phyloP scores from a whole-genome alignment of 176 grass and related monocot genomes.

The Aegilops tauschii region DNA sequence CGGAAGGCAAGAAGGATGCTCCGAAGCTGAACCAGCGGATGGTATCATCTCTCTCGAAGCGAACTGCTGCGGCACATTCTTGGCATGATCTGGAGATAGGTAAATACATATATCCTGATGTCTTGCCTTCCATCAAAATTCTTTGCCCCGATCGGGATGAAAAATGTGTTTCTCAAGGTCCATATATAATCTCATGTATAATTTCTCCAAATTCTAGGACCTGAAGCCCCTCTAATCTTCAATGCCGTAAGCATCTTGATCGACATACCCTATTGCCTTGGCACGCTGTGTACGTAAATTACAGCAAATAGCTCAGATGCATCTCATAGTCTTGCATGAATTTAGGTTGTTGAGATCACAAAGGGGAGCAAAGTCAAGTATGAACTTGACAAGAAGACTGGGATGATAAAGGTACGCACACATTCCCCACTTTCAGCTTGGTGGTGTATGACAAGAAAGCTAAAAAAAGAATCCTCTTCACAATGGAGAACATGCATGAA shows the following conservation, averaged over 20 bases:
- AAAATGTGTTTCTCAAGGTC: neutral
- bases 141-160: neutral
- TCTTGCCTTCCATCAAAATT: neutral
- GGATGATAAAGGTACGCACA: slow-evolving; percentile 40
- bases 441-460: neutral
- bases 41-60: slow-evolving; percentile 67
- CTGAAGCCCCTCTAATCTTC: slow-evolving; percentile 72
- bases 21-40: slow-evolving; percentile 72
- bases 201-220: slow-evolving; percentile 33
- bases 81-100: slow-evolving; percentile 97
- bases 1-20: slow-evolving; percentile 3
- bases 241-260: slow-evolving; percentile 68
- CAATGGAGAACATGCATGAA: neutral
- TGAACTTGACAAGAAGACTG: slow-evolving; percentile 55
- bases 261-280: neutral
- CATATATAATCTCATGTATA: neutral
- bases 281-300: neutral
- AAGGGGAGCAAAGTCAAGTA: slow-evolving; percentile 51
- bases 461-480: neutral
- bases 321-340: neutral
- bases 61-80: slow-evolving; percentile 76
- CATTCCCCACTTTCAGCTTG: neutral
- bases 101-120: neutral
- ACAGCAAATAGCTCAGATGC: neutral
- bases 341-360: slow-evolving; percentile 55